Conservation (phyloP, 257 asterid species). For the Eucommia ulmoides region DNA sequence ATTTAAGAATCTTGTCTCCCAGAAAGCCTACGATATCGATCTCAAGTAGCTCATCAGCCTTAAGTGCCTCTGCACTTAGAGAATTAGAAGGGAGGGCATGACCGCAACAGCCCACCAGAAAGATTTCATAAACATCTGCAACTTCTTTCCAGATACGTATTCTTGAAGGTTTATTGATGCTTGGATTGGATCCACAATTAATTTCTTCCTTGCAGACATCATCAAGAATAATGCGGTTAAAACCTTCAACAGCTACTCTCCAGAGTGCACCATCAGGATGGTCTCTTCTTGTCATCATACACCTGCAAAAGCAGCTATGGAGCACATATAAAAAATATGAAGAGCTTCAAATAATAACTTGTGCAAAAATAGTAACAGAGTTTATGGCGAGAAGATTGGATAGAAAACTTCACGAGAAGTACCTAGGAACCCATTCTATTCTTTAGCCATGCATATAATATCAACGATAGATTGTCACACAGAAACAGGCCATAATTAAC, state of each 20-base stretch:
- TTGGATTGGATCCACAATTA: conserved; percentile 20
- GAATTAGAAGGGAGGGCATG: conserved; percentile 75
- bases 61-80: conserved; percentile 42
- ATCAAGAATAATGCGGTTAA: conserved; percentile 54
- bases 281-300: conserved; percentile 96
- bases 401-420: too few relatives aligned
- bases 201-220: conserved; percentile 36
- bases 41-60: conserved; percentile 77
- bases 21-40: conserved; percentile 64
- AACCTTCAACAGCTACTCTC: conserved; percentile 88
- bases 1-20: conserved; percentile 68
- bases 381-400: too few relatives aligned
- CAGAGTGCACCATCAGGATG: conserved; percentile 90
- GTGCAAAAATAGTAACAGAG: too few relatives aligned
- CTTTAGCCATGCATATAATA: too few relatives aligned
- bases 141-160: conserved; percentile 85
- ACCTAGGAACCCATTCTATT: too few relatives aligned
- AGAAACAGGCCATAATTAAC: too few relatives aligned
- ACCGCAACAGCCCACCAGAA: conserved; percentile 91
- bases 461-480: too few relatives aligned
- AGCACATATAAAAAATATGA: too few relatives aligned
- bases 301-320: conserved; percentile 55
- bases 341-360: too few relatives aligned
- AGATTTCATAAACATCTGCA: conserved; percentile 83
- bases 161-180: conserved; percentile 45